These are phyloP conservation scores for Chlorella sorokiniana DNA, from an alignment of 139 green algal genomes.

Conservation along the genomic window DNA sequence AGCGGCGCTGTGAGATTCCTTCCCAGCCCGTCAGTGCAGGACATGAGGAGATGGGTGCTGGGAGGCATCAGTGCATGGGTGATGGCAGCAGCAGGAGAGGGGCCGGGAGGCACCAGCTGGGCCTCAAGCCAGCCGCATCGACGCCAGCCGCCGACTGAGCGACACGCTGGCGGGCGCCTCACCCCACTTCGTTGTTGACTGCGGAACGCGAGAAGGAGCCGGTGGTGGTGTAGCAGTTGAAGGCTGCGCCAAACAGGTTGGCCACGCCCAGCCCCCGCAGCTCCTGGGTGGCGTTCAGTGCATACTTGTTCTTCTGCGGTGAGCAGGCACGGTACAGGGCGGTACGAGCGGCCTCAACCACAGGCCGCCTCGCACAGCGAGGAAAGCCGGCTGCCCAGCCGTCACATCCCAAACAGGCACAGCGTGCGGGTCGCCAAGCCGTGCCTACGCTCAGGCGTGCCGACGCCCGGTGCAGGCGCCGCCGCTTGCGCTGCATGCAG, in stretches of 20 bases:
- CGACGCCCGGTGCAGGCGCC: too few relatives aligned
- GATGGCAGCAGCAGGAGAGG: background rate
- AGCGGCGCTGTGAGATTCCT: too few relatives aligned
- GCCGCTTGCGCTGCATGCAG: background rate
- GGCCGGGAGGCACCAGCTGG: background rate
- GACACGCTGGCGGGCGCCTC: background rate
- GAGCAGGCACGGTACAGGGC: too few relatives aligned
- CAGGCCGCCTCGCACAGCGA: background rate
- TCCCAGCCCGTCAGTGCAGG: too few relatives aligned
- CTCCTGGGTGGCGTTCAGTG: conserved; percentile 84
- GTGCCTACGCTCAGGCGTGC: too few relatives aligned
- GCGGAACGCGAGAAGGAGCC: conserved; percentile 88
- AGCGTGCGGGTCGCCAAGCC: too few relatives aligned
- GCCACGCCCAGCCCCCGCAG: conserved; percentile 84
- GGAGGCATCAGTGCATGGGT: too few relatives aligned
- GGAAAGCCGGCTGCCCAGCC: too few relatives aligned
- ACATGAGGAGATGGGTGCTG: too few relatives aligned
- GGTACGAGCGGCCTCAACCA: too few relatives aligned
- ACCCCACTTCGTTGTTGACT: conserved; percentile 67
- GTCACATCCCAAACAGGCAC: too few relatives aligned
- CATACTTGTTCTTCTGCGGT: conserved; percentile 72
- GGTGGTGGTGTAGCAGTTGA: conserved; percentile 82
- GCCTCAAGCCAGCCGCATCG: background rate
- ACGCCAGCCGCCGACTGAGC: too few relatives aligned
- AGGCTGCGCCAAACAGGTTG: conserved; percentile 83